Percentiles rank a stretch among this genome's conserved stretches.
Conservation (phyloP, 1,284 basidiomycete genomes). For the Apiotrichum gracile region DNA sequence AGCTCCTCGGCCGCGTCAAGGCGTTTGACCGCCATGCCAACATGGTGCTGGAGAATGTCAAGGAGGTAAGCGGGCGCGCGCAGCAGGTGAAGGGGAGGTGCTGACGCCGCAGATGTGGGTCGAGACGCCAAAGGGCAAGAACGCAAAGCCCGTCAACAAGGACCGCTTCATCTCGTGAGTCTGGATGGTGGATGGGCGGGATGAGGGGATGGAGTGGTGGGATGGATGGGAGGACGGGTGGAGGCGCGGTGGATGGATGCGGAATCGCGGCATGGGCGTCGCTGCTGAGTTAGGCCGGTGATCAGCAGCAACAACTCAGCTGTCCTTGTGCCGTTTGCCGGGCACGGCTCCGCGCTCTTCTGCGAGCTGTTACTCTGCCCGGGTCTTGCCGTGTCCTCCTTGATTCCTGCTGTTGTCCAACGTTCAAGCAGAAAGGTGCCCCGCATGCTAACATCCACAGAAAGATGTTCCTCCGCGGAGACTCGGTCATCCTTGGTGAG, state of each 20-base stretch:
- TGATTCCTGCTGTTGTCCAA: not conserved
- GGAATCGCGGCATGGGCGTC: too few relatives aligned
- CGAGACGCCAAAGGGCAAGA: slow-evolving; percentile 94
- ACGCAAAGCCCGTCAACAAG: slow-evolving; percentile 97
- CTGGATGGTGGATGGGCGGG: slow-evolving; percentile 46
- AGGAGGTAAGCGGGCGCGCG: slow-evolving; percentile 59
- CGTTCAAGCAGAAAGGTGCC: not conserved
- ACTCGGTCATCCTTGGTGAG: slow-evolving; percentile 90
- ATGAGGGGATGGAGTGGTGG: not conserved
- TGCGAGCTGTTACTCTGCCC: too few relatives aligned
- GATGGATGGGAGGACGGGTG: not conserved
- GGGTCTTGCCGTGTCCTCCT: not conserved
- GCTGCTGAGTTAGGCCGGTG: too few relatives aligned
- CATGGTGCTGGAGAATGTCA: slow-evolving; percentile 97
- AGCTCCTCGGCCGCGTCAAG: slow-evolving; percentile 93
- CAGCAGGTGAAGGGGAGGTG: not conserved
- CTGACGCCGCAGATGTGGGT: slow-evolving; percentile 81
- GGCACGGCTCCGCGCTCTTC: too few relatives aligned
- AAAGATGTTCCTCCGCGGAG: slow-evolving; percentile 60
- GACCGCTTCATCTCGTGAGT: slow-evolving; percentile 99
- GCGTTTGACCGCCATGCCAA: slow-evolving; percentile 99
- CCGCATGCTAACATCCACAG: slow-evolving; percentile 22
- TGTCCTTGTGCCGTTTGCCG: too few relatives aligned
- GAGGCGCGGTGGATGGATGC: not conserved
- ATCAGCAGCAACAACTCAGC: too few relatives aligned